Evolutionary conservation across 768 basidiomycete species (phyloP).

Genomic region (Amanita fuliginea): DNA sequence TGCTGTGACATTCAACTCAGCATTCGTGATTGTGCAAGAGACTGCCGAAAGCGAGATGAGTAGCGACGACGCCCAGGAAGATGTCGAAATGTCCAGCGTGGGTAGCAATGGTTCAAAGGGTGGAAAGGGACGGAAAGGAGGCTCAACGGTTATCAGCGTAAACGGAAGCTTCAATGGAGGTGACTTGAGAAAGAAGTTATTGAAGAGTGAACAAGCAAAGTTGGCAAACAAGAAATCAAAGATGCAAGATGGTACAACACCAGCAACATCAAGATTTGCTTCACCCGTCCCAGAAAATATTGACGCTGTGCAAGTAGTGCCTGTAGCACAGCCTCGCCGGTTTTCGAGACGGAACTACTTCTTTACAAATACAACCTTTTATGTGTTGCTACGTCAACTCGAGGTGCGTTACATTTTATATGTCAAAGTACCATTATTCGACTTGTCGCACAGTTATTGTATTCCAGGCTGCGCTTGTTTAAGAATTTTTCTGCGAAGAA

Average conservation of each 20-base stretch:
- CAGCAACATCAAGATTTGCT: conserved; percentile 46
- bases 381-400: conserved; percentile 72
- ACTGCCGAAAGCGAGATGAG: conserved; percentile 43
- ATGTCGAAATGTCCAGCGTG: conserved; percentile 26
- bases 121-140: conserved; percentile 19
- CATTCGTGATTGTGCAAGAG: conserved; percentile 52
- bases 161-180: conserved; percentile 26
- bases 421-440: background rate
- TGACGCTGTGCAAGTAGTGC: conserved; percentile 12
- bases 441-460: conserved; percentile 50
- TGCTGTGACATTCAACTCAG: conserved; percentile 54
- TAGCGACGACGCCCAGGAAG: conserved; percentile 36
- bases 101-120: conserved; percentile 20
- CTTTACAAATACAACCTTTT: conserved; percentile 86
- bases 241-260: conserved; percentile 37
- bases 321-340: background rate
- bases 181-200: conserved; percentile 67
- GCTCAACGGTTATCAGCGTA: conserved; percentile 15
- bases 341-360: conserved; percentile 46
- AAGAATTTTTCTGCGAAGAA: conserved; percentile 54
- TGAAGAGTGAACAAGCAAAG: conserved; percentile 80
- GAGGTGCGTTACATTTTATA: conserved; percentile 46
- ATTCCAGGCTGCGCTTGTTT: conserved; percentile 70
- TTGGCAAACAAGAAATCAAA: conserved; percentile 49
- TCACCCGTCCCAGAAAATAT: conserved; percentile 49